Evolutionary conservation across 192 early-diverging fungal species (phyloP).

Genomic region (Kappamyces sp.): DNA sequence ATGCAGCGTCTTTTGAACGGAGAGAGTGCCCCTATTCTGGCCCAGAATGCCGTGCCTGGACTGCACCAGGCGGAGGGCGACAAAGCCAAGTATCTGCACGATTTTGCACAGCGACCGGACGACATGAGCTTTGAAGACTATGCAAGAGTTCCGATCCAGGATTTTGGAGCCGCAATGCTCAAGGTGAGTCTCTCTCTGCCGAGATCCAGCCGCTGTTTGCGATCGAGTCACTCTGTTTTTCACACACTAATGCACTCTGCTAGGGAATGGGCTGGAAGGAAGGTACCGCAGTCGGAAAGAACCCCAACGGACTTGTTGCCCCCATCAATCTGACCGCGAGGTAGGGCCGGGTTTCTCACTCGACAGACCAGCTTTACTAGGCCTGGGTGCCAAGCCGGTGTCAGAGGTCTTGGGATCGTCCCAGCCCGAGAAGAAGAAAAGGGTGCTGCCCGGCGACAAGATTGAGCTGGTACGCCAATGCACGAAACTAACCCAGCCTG

Average conservation of each 20-base stretch:
- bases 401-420: conserved; percentile 21
- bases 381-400: conserved; percentile 74
- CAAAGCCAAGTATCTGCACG: conserved; percentile 9
- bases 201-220: no score
- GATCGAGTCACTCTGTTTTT: no score
- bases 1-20: no score
- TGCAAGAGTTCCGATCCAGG: conserved; percentile 76
- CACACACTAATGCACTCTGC: no score
- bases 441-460: conserved; percentile 28
- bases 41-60: no score
- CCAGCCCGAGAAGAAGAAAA: conserved; percentile 37
- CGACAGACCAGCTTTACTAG: conserved; percentile 61
- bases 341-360: no score
- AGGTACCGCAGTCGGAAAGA: conserved; percentile 49
- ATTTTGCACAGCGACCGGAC: conserved; percentile 6
- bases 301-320: conserved; percentile 33
- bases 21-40: no score
- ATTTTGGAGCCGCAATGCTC: conserved; percentile 80
- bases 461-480: neutral
- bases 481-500: no score
- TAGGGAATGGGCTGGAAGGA: conserved; percentile 84
- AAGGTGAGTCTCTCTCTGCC: conserved; percentile 18
- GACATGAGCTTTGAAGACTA: conserved; percentile 54
- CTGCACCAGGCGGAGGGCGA: neutral
- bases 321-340: conserved; percentile 31